Conservation (phyloP, 2,329 filamentous ascomycete genomes). For the Claviceps pazoutovae region DNA sequence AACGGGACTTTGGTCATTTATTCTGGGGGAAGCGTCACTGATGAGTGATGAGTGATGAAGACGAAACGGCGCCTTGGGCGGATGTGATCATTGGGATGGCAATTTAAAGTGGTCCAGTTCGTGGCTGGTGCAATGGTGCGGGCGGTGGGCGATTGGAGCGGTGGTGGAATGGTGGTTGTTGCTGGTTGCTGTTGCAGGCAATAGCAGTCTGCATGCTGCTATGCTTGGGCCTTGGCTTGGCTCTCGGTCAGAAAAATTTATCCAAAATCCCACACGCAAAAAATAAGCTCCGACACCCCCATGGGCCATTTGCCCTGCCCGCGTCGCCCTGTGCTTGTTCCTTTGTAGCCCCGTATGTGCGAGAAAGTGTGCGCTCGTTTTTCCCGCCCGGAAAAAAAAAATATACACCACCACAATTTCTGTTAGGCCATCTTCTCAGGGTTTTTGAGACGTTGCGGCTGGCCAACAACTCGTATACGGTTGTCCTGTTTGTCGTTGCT, state of each 20-base stretch:
- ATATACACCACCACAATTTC: slow-evolving; percentile 1
- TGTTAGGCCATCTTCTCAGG: neutral
- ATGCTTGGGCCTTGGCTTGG: neutral
- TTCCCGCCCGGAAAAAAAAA: neutral
- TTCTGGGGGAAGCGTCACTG: no score
- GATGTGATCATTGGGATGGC: no score
- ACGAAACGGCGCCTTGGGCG: no score
- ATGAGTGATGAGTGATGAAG: no score
- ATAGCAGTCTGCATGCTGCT: no score
- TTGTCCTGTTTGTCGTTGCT: neutral
- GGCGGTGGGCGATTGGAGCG: no score
- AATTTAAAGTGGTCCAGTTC: no score
- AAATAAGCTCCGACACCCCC: slow-evolving; percentile 5
- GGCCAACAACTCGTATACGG: neutral
- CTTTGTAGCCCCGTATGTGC: neutral
- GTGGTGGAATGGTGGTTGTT: no score
- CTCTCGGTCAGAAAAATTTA: neutral
- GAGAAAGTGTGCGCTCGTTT: neutral
- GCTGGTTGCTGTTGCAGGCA: no score
- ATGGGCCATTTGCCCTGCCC: neutral
- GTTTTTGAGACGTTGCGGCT: slow-evolving; percentile 4
- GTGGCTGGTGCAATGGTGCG: no score
- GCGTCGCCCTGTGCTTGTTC: neutral
- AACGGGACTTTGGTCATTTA: neutral
- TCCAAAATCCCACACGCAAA: slow-evolving; percentile 3